phyloP scores from a whole-genome alignment of 2,329 filamentous ascomycete genomes.

The Ceratocystis harringtonii region DNA sequence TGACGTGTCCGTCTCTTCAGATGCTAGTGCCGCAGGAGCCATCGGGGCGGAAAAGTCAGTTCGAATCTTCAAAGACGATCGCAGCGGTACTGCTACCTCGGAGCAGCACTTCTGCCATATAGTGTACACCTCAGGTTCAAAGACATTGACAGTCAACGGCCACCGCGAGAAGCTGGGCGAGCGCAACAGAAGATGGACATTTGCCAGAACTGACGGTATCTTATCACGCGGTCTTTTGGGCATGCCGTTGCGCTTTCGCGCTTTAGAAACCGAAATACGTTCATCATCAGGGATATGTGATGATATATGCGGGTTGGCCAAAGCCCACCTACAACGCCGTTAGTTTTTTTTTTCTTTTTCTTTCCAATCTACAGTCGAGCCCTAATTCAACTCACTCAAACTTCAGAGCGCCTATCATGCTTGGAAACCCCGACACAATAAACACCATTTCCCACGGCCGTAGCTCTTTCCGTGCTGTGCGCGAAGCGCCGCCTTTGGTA shows the following conservation, averaged over 20 bases:
- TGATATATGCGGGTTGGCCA: conserved; percentile 71
- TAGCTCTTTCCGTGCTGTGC: conserved; percentile 51
- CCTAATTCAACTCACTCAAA: conserved; percentile 55
- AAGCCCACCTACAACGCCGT: conserved; percentile 55
- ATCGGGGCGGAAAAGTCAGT: conserved; percentile 36
- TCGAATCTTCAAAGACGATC: conserved; percentile 36
- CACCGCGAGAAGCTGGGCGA: conserved; percentile 67
- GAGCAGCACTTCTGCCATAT: conserved; percentile 50
- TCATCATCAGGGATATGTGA: conserved; percentile 56
- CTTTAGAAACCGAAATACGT: conserved; percentile 39
- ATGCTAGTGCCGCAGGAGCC: conserved; percentile 5
- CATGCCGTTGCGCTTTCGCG: conserved; percentile 37
- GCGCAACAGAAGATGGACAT: conserved; percentile 65
- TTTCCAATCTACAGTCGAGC: neutral
- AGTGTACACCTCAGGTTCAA: conserved; percentile 50
- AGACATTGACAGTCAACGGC: conserved; percentile 73
- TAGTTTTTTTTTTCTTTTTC: neutral
- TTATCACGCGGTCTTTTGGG: conserved; percentile 43
- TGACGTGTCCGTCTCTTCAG: neutral
- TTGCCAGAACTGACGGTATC: conserved; percentile 56
- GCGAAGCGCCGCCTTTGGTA: conserved; percentile 62
- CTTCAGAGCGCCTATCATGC: conserved; percentile 72
- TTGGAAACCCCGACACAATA: conserved; percentile 78
- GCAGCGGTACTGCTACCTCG: conserved; percentile 33
- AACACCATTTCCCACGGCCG: conserved; percentile 86